Percentiles rank a stretch among this genome's conserved stretches.
Evolutionary conservation across 176 grass and related monocot genomes (phyloP).

Genomic region (Miscanthus lutarioriparius): DNA sequence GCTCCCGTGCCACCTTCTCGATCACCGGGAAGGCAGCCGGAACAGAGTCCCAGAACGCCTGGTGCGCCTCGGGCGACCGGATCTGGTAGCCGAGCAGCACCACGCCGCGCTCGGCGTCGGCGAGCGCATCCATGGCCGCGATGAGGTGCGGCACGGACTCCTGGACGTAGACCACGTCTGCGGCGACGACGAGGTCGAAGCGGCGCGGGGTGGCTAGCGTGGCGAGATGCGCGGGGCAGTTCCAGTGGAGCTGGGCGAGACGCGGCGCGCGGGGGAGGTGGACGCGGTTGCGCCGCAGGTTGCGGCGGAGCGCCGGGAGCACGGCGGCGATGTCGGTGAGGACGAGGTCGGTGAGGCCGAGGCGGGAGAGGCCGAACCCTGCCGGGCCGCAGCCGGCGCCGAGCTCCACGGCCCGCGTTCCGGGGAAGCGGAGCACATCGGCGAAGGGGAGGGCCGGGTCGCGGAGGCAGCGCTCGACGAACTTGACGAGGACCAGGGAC

Average conservation of each 20-base stretch:
- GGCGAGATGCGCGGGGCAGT: constrained; percentile 61
- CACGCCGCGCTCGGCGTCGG: constrained; percentile 54
- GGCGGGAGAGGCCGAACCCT: constrained; percentile 68
- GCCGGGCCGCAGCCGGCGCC: constrained; percentile 84
- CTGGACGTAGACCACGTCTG: constrained; percentile 89
- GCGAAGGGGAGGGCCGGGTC: constrained; percentile 58
- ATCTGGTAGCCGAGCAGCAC: constrained; percentile 84
- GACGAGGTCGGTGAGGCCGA: constrained; percentile 65
- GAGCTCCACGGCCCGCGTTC: constrained; percentile 72
- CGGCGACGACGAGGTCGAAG: constrained; percentile 82
- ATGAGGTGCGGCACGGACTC: constrained; percentile 80
- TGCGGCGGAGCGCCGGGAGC: constrained; percentile 80
- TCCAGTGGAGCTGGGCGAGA: constrained; percentile 84
- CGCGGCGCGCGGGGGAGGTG: constrained; percentile 59
- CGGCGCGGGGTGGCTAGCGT: constrained; percentile 48
- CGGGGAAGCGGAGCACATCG: constrained; percentile 70
- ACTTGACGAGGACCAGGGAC: constrained; percentile 97
- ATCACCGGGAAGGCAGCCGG: constrained; percentile 60
- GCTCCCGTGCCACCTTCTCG: constrained; percentile 72
- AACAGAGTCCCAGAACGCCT: constrained; percentile 70
- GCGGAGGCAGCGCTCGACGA: constrained; percentile 73
- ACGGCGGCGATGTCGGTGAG: constrained; percentile 92
- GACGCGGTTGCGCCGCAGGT: constrained; percentile 74
- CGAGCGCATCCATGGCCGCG: constrained; percentile 76
- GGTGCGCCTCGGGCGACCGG: constrained; percentile 80